Conservation (phyloP, 75 land plant genomes). For the Picea glauca region DNA sequence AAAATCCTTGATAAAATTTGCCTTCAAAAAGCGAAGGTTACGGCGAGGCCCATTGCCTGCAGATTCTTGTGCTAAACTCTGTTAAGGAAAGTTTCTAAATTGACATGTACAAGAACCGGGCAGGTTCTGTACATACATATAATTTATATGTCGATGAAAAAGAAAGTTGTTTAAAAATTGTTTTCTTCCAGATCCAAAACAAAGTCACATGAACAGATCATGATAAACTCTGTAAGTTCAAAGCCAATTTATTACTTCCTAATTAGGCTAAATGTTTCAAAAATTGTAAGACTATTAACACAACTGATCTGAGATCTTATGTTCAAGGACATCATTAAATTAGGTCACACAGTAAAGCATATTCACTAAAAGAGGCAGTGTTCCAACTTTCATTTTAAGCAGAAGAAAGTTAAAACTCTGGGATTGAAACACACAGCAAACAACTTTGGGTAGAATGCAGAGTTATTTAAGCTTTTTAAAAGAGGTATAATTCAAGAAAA, state of each 20-base stretch:
- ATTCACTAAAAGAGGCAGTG: not conserved
- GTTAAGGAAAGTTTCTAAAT: constrained; percentile 7
- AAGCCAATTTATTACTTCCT: not conserved
- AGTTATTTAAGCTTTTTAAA: not conserved
- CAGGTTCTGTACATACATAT: not conserved
- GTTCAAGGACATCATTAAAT: not conserved
- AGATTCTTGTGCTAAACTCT: constrained; percentile 48
- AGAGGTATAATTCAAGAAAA: not conserved
- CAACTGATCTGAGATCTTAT: not conserved
- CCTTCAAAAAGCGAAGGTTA: constrained; percentile 80
- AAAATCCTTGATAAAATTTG: constrained; percentile 84
- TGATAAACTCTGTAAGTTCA: not conserved
- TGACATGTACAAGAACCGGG: not conserved
- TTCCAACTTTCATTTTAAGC: not conserved
- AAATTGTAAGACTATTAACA: not conserved
- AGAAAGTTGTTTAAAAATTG: not conserved
- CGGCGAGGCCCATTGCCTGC: constrained; percentile 44
- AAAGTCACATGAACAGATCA: not conserved
- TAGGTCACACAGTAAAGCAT: not conserved
- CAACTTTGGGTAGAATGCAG: not conserved
- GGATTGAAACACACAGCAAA: not conserved
- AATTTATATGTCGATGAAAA: not conserved
- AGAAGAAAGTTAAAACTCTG: not conserved
- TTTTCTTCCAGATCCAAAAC: not conserved
- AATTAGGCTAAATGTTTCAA: not conserved